Evolutionary conservation across 257 asterid species (phyloP), one percentile per base, ranked within the genome.

Genomic region (Plantago elongata): DNA sequence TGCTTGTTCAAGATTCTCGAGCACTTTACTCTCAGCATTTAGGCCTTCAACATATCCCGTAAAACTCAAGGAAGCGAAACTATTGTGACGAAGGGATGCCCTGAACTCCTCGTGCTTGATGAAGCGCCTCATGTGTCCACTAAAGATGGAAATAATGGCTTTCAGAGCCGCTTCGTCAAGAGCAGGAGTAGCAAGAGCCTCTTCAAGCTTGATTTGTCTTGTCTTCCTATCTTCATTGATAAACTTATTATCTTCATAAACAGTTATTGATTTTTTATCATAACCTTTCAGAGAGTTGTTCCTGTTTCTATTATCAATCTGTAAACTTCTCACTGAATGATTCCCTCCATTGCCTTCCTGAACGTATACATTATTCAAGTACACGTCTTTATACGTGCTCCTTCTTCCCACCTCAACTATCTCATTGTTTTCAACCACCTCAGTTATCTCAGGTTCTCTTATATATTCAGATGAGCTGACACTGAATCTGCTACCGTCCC

Each of bases 141-240:
- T 78, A 63, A 89, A 68, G 72, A 89, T 80, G n/a, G 95, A 84
- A 67, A 84, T 68, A 60, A 89, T 55, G 43, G 95, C 97, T 77
- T 78, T 83, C 52, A 80, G 65, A 38, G 97, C 94, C 11, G 72
- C 86, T 71, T 80, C 91, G 63, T 89, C 91, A 9, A 89, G 87
- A 69, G 95, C 76, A 7, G 94, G 95, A 61, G 70, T 61, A 54
- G 63, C 78, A 14, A 66, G 16, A 45, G 64, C 71, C 51, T 76
- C 77, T 16, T 81, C 84, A 54, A 69, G 34, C 57, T 57, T 69
- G 13, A 62, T 69, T 40, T 78, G 68, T 70, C 69, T 79, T 15
- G 42, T 22, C 60, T 77, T 72, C 62, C 57, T 70, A 30, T 62
- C 62, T 37, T 75, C 82, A 14, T 65, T 74, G n/a, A 56, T 56